Conservation (phyloP, 2,329 filamentous ascomycete genomes). For the Sphaerulina vaccinii region DNA sequence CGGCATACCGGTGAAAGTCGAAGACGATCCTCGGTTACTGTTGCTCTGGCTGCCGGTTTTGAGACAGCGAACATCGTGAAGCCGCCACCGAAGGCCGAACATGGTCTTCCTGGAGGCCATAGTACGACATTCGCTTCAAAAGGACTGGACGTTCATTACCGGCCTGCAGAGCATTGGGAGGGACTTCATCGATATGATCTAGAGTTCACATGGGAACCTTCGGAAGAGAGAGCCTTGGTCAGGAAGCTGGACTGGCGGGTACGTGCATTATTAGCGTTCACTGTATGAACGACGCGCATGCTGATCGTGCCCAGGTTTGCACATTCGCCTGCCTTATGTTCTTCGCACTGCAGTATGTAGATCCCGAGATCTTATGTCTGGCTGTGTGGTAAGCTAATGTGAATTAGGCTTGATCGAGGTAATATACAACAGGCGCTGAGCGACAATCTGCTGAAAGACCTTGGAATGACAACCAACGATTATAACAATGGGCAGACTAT, state of each 20-base stretch:
- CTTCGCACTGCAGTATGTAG: constrained; percentile 50
- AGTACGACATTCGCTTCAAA: constrained; percentile 22
- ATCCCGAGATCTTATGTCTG: constrained; percentile 45
- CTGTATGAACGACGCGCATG: no score
- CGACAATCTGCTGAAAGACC: constrained; percentile 50
- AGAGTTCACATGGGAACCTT: constrained; percentile 44
- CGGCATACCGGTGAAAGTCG: background rate
- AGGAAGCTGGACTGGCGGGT: constrained; percentile 55
- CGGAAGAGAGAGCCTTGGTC: constrained; percentile 57
- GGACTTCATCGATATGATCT: constrained; percentile 61
- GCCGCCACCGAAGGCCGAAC: constrained; percentile 5
- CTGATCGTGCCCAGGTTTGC: no score
- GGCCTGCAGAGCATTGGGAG: constrained; percentile 48
- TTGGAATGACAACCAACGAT: constrained; percentile 50
- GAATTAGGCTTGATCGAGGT: constrained; percentile 9
- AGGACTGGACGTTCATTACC: constrained; percentile 25
- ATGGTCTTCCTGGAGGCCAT: constrained; percentile 14
- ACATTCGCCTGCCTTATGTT: constrained; percentile 56
- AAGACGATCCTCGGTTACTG: constrained; percentile 10
- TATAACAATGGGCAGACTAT: constrained; percentile 50
- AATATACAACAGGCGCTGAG: constrained; percentile 39
- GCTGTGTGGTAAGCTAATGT: background rate
- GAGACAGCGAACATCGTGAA: constrained; percentile 15
- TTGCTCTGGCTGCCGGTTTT: constrained; percentile 11
- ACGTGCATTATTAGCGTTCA: no score